phyloP scores from a whole-genome alignment of 768 basidiomycete species.

The Cubamyces sp. region DNA sequence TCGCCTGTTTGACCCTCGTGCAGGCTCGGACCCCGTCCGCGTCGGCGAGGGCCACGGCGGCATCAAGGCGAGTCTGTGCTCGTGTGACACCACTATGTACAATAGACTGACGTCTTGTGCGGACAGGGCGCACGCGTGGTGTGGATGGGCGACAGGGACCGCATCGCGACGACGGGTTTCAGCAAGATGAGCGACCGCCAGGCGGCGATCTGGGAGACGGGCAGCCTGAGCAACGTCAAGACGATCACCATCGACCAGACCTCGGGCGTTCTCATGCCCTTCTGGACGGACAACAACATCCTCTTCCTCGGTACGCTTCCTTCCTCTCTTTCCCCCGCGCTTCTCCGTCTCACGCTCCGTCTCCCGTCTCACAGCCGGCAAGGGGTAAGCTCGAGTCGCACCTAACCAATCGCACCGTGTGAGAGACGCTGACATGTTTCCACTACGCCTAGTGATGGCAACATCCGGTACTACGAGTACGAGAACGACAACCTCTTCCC shows the following conservation, averaged over 20 bases:
- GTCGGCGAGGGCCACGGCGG: slow-evolving; percentile 87
- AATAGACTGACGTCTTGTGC: background rate
- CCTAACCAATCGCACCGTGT: background rate
- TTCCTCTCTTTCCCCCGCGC: background rate
- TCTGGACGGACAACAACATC: slow-evolving; percentile 95
- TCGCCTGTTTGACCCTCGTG: slow-evolving; percentile 88
- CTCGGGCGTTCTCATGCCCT: slow-evolving; percentile 95
- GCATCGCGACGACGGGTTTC: slow-evolving; percentile 94
- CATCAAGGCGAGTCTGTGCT: slow-evolving; percentile 56
- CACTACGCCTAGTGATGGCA: slow-evolving; percentile 72
- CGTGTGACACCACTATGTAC: background rate
- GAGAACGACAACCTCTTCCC: slow-evolving; percentile 81
- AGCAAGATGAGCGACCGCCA: slow-evolving; percentile 97
- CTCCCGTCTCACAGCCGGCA: slow-evolving; percentile 61
- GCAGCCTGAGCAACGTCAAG: slow-evolving; percentile 74
- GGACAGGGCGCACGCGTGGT: slow-evolving; percentile 70
- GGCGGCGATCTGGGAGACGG: slow-evolving; percentile 87
- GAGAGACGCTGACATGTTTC: background rate
- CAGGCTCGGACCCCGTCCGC: slow-evolving; percentile 80
- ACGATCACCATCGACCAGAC: slow-evolving; percentile 84
- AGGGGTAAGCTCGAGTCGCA: slow-evolving; percentile 61
- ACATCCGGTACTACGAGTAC: slow-evolving; percentile 97
- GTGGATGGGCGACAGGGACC: slow-evolving; percentile 91
- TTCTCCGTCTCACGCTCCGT: slow-evolving; percentile 5
- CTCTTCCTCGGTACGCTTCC: slow-evolving; percentile 71